phyloP scores from a whole-genome alignment of 345 rosid genomes.

The Brassica nigra region DNA sequence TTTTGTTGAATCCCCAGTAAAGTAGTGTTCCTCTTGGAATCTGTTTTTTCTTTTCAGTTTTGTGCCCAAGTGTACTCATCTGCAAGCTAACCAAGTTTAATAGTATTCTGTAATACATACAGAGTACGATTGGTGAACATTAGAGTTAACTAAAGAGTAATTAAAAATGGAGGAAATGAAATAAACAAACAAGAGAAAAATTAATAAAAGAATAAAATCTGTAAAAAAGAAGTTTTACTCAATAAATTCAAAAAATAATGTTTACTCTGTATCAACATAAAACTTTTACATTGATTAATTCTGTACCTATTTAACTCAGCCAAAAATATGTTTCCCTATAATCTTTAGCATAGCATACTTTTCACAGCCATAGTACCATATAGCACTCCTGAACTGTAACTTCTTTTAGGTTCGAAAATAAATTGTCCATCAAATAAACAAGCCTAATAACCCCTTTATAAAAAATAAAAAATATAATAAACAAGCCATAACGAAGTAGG shows the following conservation, averaged over 20 bases:
- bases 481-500: background rate
- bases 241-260: background rate
- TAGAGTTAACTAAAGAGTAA: background rate
- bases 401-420: background rate
- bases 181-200: background rate
- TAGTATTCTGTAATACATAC: background rate
- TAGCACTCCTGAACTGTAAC: background rate
- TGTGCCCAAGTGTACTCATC: background rate
- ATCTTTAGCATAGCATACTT: background rate
- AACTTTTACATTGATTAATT: background rate
- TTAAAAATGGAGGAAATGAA: background rate
- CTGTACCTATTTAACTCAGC: background rate
- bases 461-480: background rate
- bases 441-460: background rate
- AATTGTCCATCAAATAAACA: background rate
- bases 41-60: background rate
- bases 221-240: background rate
- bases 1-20: background rate
- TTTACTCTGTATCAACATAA: background rate
- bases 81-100: background rate
- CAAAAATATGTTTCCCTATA: background rate
- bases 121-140: background rate
- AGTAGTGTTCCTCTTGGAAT: background rate
- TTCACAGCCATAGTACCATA: background rate
- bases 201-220: background rate